phyloP scores from a whole-genome alignment of 2,329 filamentous ascomycete species.

The Scedosporium dehoogii region DNA sequence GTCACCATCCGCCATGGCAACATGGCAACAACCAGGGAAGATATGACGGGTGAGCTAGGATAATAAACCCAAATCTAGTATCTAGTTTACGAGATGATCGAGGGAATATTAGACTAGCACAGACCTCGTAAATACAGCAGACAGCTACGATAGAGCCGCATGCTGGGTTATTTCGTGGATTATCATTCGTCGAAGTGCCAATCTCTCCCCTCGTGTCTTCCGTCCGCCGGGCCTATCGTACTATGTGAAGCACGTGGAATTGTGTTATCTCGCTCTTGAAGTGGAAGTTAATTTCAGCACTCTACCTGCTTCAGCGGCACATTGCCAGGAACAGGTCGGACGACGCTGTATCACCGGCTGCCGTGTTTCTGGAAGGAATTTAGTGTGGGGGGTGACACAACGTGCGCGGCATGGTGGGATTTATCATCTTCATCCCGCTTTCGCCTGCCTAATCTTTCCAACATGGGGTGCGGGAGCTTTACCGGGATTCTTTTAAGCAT shows the following conservation, averaged over 20 bases:
- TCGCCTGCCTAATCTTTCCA: neutral
- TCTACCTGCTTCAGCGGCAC: neutral
- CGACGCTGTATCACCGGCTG: neutral
- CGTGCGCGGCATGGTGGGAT: neutral
- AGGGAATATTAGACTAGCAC: neutral
- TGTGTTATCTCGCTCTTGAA: neutral
- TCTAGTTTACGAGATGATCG: neutral
- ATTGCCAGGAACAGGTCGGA: neutral
- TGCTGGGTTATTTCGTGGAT: no score
- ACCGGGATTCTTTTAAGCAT: neutral
- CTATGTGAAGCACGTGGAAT: neutral
- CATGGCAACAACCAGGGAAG: neutral
- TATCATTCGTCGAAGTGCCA: no score
- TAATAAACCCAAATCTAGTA: neutral
- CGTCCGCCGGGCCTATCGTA: neutral
- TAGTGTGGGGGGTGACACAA: neutral
- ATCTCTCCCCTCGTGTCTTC: neutral
- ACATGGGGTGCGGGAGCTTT: neutral
- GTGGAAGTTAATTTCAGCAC: neutral
- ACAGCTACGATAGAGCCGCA: no score
- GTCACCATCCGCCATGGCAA: neutral
- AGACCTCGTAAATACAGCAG: no score
- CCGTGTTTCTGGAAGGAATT: neutral
- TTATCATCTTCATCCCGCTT: neutral
- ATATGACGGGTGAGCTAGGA: neutral